Evolutionary conservation across 331 rosid genomes (phyloP).

Genomic region (Pyracantha coccinea): DNA sequence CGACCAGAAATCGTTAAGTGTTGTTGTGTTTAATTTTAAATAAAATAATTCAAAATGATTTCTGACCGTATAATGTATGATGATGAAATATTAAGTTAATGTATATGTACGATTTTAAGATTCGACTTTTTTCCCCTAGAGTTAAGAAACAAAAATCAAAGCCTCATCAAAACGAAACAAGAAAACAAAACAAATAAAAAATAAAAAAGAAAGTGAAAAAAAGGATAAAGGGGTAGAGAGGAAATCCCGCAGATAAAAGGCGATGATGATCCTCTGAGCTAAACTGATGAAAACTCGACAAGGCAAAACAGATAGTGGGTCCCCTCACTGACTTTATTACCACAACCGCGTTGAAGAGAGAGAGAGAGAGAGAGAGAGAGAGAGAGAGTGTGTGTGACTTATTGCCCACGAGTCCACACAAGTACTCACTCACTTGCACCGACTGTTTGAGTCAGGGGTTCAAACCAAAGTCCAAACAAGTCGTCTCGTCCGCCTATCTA

Average conservation of each 20-base stretch:
- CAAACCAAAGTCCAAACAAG: background rate
- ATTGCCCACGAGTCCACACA: background rate
- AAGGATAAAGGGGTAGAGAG: background rate
- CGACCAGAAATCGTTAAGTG: too few species aligned
- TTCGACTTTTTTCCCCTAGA: background rate
- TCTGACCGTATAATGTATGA: accelerated
- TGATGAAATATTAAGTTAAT: too few species aligned
- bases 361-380: constrained; percentile 6
- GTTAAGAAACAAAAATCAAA: background rate
- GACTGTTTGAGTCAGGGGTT: too few species aligned
- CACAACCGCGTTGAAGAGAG: constrained; percentile 2
- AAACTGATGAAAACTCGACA: constrained; percentile 44
- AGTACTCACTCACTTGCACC: too few species aligned
- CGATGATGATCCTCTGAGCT: constrained; percentile 37
- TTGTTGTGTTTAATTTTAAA: too few species aligned
- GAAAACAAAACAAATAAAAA: background rate
- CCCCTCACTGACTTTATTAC: constrained; percentile 32
- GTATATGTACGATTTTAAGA: too few species aligned
- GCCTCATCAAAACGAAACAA: background rate
- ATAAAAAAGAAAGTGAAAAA: background rate
- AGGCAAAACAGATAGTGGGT: constrained; percentile 55
- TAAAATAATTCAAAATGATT: too few species aligned
- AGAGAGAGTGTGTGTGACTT: background rate
- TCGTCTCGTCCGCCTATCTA: background rate
- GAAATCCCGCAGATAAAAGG: constrained; percentile 1